phyloP scores from a whole-genome alignment of 2,329 filamentous ascomycete genomes.

The Scolecobasidium constrictum region DNA sequence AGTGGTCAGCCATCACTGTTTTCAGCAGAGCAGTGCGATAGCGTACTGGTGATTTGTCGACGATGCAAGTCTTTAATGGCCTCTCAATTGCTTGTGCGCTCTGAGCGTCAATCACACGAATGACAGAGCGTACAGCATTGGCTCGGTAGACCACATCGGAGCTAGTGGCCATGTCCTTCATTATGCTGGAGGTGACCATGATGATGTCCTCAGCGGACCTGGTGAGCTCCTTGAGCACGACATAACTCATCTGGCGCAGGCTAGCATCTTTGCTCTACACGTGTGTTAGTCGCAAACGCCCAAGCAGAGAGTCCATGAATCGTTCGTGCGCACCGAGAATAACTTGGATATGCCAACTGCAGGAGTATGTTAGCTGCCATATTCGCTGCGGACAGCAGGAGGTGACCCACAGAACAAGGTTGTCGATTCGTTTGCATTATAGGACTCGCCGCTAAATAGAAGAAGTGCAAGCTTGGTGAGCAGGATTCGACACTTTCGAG shows the following conservation, averaged over 20 bases:
- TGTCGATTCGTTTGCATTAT: constrained; percentile 93
- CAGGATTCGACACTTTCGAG: constrained; percentile 92
- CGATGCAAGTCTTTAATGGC: constrained; percentile 97
- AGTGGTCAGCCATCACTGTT: no score
- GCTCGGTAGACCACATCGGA: constrained; percentile 90
- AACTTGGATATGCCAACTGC: no score
- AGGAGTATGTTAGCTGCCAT: no score
- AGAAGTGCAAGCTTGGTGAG: constrained; percentile 95
- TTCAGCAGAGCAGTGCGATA: no score
- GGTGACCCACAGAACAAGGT: constrained; percentile 79
- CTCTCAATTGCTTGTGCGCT: constrained; percentile 97
- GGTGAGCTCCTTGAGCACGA: constrained; percentile 95
- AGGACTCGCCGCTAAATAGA: constrained; percentile 92
- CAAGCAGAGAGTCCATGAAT: no score
- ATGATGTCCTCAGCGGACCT: constrained; percentile 96
- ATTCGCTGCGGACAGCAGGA: constrained; percentile 71
- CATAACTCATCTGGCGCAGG: constrained; percentile 96
- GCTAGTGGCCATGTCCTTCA: constrained; percentile 96
- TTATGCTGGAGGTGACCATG: constrained; percentile 98
- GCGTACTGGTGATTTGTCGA: constrained; percentile 97
- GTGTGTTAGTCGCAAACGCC: no score
- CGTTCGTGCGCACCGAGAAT: no score
- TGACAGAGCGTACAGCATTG: constrained; percentile 48
- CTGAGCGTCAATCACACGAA: constrained; percentile 51
- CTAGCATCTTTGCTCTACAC: constrained; percentile 99